Percentiles rank a stretch among this genome's conserved stretches.
Conservation (phyloP, 1,284 basidiomycete genomes). For the Cryptococcus neoformans region DNA sequence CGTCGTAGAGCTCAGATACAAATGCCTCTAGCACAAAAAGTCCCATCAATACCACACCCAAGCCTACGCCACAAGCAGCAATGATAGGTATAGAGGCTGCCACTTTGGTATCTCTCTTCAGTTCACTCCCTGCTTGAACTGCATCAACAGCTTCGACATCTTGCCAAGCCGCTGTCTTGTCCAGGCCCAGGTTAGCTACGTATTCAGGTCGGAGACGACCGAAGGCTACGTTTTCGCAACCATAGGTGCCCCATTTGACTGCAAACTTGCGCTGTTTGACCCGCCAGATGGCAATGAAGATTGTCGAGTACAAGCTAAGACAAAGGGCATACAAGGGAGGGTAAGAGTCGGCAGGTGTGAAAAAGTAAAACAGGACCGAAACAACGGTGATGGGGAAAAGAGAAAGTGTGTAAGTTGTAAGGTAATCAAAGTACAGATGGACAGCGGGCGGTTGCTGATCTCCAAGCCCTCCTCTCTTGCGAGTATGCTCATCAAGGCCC, state of each 20-base stretch:
- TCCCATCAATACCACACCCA: slow-evolving; percentile 67
- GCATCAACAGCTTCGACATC: slow-evolving; percentile 23
- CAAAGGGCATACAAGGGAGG: slow-evolving; percentile 72
- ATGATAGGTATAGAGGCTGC: slow-evolving; percentile 76
- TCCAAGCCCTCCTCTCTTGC: slow-evolving; percentile 30
- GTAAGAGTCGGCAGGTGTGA: slow-evolving; percentile 60
- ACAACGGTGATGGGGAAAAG: slow-evolving; percentile 57
- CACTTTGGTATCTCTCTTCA: slow-evolving; percentile 71
- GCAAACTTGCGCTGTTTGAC: slow-evolving; percentile 75
- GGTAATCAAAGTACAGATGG: slow-evolving; percentile 88
- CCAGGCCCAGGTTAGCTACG: slow-evolving; percentile 46
- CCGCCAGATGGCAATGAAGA: slow-evolving; percentile 88
- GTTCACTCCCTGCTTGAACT: slow-evolving; percentile 30
- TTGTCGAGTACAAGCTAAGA: slow-evolving; percentile 72
- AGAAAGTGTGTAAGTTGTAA: slow-evolving; percentile 75
- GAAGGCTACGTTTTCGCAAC: slow-evolving; percentile 63
- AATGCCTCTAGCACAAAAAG: slow-evolving; percentile 89
- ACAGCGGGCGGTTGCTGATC: slow-evolving; percentile 73
- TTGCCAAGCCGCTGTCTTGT: slow-evolving; percentile 28
- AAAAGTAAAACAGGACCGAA: slow-evolving; percentile 43
- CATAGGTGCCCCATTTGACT: slow-evolving; percentile 73
- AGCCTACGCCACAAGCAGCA: slow-evolving; percentile 64
- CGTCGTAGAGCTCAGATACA: slow-evolving; percentile 77
- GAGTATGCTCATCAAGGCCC: slow-evolving; percentile 55
- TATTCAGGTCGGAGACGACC: slow-evolving; percentile 72